Evolutionary conservation across 2,329 filamentous ascomycete genomes (phyloP).

Genomic region (Colletotrichum cereale): DNA sequence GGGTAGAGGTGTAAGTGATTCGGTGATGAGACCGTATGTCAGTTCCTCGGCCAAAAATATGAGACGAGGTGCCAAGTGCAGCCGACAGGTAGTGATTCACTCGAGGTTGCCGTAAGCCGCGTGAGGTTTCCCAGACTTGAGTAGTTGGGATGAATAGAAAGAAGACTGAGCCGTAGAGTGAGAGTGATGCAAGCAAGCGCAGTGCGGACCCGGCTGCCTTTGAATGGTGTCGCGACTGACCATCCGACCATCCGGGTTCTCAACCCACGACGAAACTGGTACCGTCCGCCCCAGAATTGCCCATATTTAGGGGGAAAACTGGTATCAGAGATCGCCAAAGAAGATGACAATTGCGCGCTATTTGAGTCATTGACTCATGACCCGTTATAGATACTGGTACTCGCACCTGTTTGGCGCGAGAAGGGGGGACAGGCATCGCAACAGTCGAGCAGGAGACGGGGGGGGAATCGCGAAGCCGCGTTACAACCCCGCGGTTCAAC

Average conservation of each 20-base stretch:
- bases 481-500: neutral
- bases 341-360: neutral
- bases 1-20: slow-evolving; percentile 1
- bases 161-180: slow-evolving; percentile 4
- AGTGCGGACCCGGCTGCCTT: slow-evolving; percentile 32
- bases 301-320: slow-evolving; percentile 3
- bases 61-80: neutral
- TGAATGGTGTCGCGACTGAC: slow-evolving; percentile 29
- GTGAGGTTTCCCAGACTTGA: neutral
- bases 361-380: slow-evolving; percentile 17
- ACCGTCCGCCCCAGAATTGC: slow-evolving; percentile 32
- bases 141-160: slow-evolving; percentile 3
- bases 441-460: neutral
- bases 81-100: neutral
- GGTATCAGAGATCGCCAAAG: slow-evolving; percentile 11
- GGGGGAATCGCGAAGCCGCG: neutral
- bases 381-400: neutral
- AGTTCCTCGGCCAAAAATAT: neutral
- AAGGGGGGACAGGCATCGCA: neutral
- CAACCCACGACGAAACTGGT: slow-evolving; percentile 26
- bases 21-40: neutral
- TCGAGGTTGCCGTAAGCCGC: neutral
- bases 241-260: slow-evolving; percentile 39
- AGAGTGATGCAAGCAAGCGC: slow-evolving; percentile 8
- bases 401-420: neutral